These are phyloP conservation scores for Talaromyces verruculosus DNA, from an alignment of 2,329 filamentous ascomycete species.

Conservation along the genomic window DNA sequence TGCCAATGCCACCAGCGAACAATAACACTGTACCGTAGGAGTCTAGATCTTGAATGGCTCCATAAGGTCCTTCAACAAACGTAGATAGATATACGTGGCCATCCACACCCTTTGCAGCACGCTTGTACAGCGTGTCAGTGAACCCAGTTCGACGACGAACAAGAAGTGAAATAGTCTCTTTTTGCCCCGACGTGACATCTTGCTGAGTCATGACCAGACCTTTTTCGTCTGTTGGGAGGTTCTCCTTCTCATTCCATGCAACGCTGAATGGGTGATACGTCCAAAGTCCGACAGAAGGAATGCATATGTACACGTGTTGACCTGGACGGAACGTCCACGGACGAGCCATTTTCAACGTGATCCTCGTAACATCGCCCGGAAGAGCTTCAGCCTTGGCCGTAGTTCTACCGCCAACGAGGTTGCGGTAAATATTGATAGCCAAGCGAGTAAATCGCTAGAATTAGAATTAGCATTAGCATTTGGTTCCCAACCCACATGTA, in stretches of 20 bases:
- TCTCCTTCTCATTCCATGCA: constrained; percentile 66
- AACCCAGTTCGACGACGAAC: constrained; percentile 86
- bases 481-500: background rate
- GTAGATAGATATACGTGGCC: constrained; percentile 64
- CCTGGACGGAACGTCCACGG: constrained; percentile 67
- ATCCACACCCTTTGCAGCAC: constrained; percentile 57
- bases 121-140: constrained; percentile 76
- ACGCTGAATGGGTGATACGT: constrained; percentile 78
- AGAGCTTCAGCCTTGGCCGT: constrained; percentile 66
- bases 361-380: constrained; percentile 67
- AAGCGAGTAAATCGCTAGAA: constrained; percentile 59
- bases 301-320: constrained; percentile 72
- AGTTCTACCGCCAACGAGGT: constrained; percentile 60
- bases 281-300: constrained; percentile 65
- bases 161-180: constrained; percentile 71
- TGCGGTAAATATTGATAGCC: constrained; percentile 63
- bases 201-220: constrained; percentile 48
- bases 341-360: constrained; percentile 68
- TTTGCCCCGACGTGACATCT: constrained; percentile 53
- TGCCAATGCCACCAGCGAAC: constrained; percentile 89
- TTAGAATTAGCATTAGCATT: constrained; percentile 19
- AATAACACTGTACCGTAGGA: constrained; percentile 91
- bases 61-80: constrained; percentile 87
- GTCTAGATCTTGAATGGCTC: constrained; percentile 76
- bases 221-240: constrained; percentile 46